These are phyloP conservation scores for Pseudocercospora fuligena DNA, from an alignment of 2,329 filamentous ascomycete species.

Conservation along the genomic window DNA sequence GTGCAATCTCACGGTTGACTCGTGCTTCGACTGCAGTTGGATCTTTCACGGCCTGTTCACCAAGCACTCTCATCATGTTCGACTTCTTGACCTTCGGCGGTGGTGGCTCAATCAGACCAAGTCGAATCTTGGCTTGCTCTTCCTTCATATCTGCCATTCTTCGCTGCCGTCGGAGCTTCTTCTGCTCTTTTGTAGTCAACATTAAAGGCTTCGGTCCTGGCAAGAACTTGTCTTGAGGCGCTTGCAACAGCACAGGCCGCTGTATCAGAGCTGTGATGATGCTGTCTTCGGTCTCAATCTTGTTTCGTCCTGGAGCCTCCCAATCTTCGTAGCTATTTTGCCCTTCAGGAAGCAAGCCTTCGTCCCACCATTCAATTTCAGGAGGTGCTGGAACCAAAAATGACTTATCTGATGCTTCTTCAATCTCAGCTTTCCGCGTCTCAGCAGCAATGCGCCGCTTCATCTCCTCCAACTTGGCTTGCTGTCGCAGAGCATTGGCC, in stretches of 20 bases:
- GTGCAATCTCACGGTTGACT: constrained; percentile 90
- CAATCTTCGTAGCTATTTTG: constrained; percentile 65
- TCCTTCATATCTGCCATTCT: constrained; percentile 94
- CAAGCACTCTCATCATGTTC: constrained; percentile 96
- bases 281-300: constrained; percentile 76
- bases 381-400: constrained; percentile 81
- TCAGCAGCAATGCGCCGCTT: constrained; percentile 90
- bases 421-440: constrained; percentile 87
- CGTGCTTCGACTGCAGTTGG: constrained; percentile 95
- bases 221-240: constrained; percentile 84
- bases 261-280: constrained; percentile 92
- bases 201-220: constrained; percentile 87
- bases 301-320: constrained; percentile 70
- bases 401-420: constrained; percentile 91
- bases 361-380: constrained; percentile 96
- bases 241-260: constrained; percentile 87
- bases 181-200: constrained; percentile 86
- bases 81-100: constrained; percentile 96
- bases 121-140: constrained; percentile 90
- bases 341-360: constrained; percentile 76
- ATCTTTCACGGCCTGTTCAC: constrained; percentile 91
- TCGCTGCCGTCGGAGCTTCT: constrained; percentile 85
- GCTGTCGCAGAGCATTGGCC: constrained; percentile 83
- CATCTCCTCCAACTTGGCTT: constrained; percentile 89
- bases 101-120: constrained; percentile 86